A percentile compares a stretch with the other conserved stretches of the same genome.
Conservation (phyloP, 805 yeast genomes). For the Debaryomyces castellii region DNA sequence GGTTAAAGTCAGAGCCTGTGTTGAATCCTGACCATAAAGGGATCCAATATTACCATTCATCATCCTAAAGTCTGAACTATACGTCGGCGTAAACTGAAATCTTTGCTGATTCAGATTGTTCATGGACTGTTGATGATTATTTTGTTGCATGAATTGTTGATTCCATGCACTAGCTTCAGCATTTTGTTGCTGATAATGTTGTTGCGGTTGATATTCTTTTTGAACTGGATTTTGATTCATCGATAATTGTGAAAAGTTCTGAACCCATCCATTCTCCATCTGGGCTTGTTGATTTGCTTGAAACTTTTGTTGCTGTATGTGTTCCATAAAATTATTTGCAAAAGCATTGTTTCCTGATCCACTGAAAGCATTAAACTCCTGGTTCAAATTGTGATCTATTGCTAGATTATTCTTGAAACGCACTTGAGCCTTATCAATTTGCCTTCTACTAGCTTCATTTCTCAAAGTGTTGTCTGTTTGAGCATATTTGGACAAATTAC, state of each 20-base stretch:
- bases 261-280: slow-evolving; percentile 24
- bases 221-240: slow-evolving; percentile 6
- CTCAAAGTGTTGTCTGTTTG: slow-evolving; percentile 42
- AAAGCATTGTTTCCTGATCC: slow-evolving; percentile 9
- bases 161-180: slow-evolving; percentile 20
- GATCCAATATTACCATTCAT: slow-evolving; percentile 4
- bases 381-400: slow-evolving; percentile 35
- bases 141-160: slow-evolving; percentile 21
- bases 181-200: slow-evolving; percentile 5
- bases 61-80: slow-evolving; percentile 10
- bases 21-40: slow-evolving; percentile 6
- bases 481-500: slow-evolving; percentile 40
- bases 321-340: slow-evolving; percentile 8
- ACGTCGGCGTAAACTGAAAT: slow-evolving; percentile 5
- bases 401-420: slow-evolving; percentile 16
- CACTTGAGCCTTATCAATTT: slow-evolving; percentile 5
- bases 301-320: background rate
- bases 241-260: slow-evolving; percentile 25
- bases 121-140: slow-evolving; percentile 9
- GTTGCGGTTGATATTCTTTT: slow-evolving; percentile 1
- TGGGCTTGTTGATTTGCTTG: background rate
- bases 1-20: slow-evolving; percentile 7
- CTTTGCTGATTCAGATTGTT: slow-evolving; percentile 5
- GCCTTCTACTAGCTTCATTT: slow-evolving; percentile 22
- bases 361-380: slow-evolving; percentile 37